phyloP scores from a whole-genome alignment of 805 yeast species.

The Nakazawaea holstii region DNA sequence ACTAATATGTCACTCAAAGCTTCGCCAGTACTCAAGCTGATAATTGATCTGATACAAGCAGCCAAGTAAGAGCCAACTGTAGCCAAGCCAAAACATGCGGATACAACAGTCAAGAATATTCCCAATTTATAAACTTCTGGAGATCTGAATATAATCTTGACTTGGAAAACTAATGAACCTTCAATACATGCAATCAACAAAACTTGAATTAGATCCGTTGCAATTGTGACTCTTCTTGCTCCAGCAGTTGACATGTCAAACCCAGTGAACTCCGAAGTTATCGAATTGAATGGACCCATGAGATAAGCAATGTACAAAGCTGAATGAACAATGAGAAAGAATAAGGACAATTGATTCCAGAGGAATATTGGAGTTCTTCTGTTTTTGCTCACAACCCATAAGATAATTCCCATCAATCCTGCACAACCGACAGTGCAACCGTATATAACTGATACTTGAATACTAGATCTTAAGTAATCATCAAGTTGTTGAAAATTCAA shows the following conservation, averaged over 20 bases:
- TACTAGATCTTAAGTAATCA: slow-evolving; percentile 23
- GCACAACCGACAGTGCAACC: slow-evolving; percentile 60
- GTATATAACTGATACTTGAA: slow-evolving; percentile 39
- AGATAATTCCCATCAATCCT: slow-evolving; percentile 36
- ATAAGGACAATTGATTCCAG: slow-evolving; percentile 60
- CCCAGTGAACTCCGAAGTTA: slow-evolving; percentile 42
- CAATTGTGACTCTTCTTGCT: slow-evolving; percentile 48
- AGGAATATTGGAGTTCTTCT: slow-evolving; percentile 65
- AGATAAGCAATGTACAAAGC: slow-evolving; percentile 52
- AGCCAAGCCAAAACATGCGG: slow-evolving; percentile 43
- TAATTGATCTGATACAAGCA: slow-evolving; percentile 40
- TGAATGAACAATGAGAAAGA: slow-evolving; percentile 54
- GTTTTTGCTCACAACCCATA: slow-evolving; percentile 45
- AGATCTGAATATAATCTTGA: slow-evolving; percentile 61
- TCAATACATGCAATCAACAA: slow-evolving; percentile 59
- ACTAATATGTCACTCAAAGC: slow-evolving; percentile 27
- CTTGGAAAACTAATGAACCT: slow-evolving; percentile 64
- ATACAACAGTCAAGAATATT: slow-evolving; percentile 28
- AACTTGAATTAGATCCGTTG: slow-evolving; percentile 55
- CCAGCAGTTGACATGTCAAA: slow-evolving; percentile 32
- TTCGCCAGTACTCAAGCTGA: slow-evolving; percentile 23
- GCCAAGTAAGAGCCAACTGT: slow-evolving; percentile 57
- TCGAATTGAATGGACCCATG: slow-evolving; percentile 43
- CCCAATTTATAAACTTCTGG: slow-evolving; percentile 43
- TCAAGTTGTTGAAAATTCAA: slow-evolving; percentile 40